phyloP scores from a whole-genome alignment of 2,329 filamentous ascomycete species.

The Penicillium sp. region DNA sequence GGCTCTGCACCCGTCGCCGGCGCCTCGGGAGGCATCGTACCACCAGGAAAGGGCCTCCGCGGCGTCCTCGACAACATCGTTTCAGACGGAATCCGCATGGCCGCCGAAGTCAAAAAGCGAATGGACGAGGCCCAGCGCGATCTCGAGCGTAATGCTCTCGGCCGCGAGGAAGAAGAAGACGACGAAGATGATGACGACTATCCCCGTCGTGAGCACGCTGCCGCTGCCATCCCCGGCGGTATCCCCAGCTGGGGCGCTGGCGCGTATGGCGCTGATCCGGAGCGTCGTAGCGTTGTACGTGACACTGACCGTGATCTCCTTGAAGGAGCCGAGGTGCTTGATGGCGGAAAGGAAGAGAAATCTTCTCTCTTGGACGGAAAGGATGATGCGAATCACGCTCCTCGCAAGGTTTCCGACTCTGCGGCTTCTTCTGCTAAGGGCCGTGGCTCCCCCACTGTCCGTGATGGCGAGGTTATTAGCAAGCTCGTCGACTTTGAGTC shows the following conservation, averaged over 20 bases:
- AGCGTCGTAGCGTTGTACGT: conserved; percentile 60
- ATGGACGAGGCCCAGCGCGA: conserved; percentile 97
- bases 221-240: conserved; percentile 34
- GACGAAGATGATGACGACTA: conserved; percentile 69
- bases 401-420: conserved; percentile 8
- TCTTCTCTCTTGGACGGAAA: conserved; percentile 32
- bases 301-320: conserved; percentile 69
- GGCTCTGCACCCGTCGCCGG: conserved; percentile 46
- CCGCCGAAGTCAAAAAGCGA: conserved; percentile 81
- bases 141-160: conserved; percentile 76
- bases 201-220: conserved; percentile 20
- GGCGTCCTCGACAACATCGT: conserved; percentile 97
- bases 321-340: conserved; percentile 70
- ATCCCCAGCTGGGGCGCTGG: conserved; percentile 42
- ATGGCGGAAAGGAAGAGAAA: conserved; percentile 34
- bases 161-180: conserved; percentile 66
- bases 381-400: conserved; percentile 12
- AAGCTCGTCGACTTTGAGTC: conserved; percentile 44
- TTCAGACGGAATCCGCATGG: conserved; percentile 93
- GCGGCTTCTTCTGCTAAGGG: conserved; percentile 1
- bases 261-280: conserved; percentile 56
- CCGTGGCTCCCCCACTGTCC: conserved; percentile 11
- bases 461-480: conserved; percentile 33
- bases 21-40: conserved; percentile 60
- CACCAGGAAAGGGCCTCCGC: conserved; percentile 71